phyloP scores from a whole-genome alignment of 495 filamentous ascomycete genomes.

The Podospora sp. region DNA sequence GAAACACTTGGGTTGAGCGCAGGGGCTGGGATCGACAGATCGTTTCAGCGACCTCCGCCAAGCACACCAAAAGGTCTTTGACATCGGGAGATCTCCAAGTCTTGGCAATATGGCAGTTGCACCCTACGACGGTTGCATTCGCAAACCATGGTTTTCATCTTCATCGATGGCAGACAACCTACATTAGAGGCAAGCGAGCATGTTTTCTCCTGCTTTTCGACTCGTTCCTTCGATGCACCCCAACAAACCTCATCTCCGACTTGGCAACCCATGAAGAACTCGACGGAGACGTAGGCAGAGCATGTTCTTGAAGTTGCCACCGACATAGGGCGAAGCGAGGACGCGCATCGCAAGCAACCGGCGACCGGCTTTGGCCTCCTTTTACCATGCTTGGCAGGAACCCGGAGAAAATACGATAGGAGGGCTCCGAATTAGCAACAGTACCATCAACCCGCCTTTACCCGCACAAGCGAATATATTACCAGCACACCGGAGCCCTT shows the following conservation, averaged over 20 bases:
- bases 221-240: no score
- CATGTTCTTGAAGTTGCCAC: not conserved
- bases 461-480: not conserved
- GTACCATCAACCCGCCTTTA: not conserved
- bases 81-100: not conserved
- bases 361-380: not conserved
- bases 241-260: no score
- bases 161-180: no score
- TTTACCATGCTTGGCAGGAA: not conserved
- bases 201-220: no score
- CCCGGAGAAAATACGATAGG: not conserved
- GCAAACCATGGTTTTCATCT: no score
- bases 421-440: not conserved
- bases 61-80: not conserved
- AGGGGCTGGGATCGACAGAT: not conserved
- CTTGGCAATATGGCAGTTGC: constrained; percentile 1
- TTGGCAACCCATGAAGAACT: no score
- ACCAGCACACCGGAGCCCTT: not conserved
- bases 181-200: no score
- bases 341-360: not conserved
- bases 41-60: not conserved
- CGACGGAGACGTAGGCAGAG: no score
- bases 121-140: no score
- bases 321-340: no score
- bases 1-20: constrained; percentile 11